Conservation (phyloP, 2,329 filamentous ascomycete genomes). For the Aspergillus pseudonomiae region DNA sequence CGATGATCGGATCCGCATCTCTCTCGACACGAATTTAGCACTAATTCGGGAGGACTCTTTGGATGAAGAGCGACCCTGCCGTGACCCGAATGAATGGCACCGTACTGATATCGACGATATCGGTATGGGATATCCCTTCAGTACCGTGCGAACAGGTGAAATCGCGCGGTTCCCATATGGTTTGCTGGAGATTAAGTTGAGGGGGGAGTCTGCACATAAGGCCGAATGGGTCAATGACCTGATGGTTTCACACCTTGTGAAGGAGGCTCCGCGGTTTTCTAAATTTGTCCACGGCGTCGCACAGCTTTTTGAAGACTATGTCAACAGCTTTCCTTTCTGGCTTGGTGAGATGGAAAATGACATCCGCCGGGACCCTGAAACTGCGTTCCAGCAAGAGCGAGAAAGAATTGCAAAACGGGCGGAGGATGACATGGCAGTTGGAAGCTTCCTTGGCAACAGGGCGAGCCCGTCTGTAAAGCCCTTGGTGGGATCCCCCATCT, state of each 20-base stretch:
- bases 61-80: slow-evolving; percentile 81
- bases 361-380: slow-evolving; percentile 88
- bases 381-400: slow-evolving; percentile 89
- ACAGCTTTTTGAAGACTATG: slow-evolving; percentile 89
- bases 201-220: slow-evolving; percentile 58
- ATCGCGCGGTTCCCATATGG: slow-evolving; percentile 89
- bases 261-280: slow-evolving; percentile 86
- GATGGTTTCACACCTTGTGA: slow-evolving; percentile 89
- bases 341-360: slow-evolving; percentile 87
- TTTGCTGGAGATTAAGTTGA: slow-evolving; percentile 88
- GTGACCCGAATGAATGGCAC: slow-evolving; percentile 88
- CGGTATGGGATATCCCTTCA: slow-evolving; percentile 85
- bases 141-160: slow-evolving; percentile 84
- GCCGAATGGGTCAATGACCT: slow-evolving; percentile 88
- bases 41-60: slow-evolving; percentile 78
- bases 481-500: slow-evolving; percentile 39
- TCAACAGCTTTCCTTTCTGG: slow-evolving; percentile 97
- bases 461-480: slow-evolving; percentile 32
- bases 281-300: slow-evolving; percentile 96
- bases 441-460: slow-evolving; percentile 73
- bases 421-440: slow-evolving; percentile 86
- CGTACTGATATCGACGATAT: slow-evolving; percentile 83
- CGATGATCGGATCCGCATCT: slow-evolving; percentile 86
- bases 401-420: slow-evolving; percentile 77
- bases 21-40: slow-evolving; percentile 88